These are phyloP conservation scores for Rhizophagus sp. DNA, from an alignment of 192 early-diverging fungal genomes.

Conservation along the genomic window DNA sequence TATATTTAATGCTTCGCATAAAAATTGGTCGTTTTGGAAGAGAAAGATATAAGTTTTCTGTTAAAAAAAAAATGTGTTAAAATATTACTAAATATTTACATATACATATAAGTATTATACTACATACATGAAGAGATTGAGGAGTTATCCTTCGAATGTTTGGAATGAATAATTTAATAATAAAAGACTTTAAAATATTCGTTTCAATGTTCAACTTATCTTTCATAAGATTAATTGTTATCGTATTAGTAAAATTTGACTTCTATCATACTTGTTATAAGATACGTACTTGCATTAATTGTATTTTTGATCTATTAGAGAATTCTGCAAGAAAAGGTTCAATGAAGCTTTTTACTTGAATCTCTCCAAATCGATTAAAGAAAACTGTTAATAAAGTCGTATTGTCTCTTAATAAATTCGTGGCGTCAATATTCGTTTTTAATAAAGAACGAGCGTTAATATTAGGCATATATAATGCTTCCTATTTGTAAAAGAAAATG, in stretches of 20 bases:
- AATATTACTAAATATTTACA: not conserved
- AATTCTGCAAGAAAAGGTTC: slow-evolving; percentile 5
- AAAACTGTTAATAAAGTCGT: not conserved
- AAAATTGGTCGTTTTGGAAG: not conserved
- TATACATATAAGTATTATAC: not conserved
- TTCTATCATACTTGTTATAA: not conserved
- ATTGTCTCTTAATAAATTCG: not conserved
- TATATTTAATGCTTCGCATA: slow-evolving; percentile 50
- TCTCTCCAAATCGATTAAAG: slow-evolving; percentile 23
- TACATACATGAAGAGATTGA: slow-evolving; percentile 22
- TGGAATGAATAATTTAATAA: slow-evolving; percentile 28
- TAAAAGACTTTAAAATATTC: slow-evolving; percentile 17
- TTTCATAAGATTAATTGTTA: not conserved
- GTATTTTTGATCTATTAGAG: not conserved
- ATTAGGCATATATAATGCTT: slow-evolving; percentile 28
- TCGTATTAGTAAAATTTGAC: not conserved
- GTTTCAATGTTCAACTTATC: slow-evolving; percentile 4
- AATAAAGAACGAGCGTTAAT: slow-evolving; percentile 9
- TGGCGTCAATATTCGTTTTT: slow-evolving; percentile 1
- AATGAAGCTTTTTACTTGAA: not conserved
- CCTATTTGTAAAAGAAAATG: not conserved
- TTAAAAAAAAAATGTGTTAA: too few species aligned
- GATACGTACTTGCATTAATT: not conserved
- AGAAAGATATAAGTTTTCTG: not conserved
- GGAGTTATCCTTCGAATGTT: slow-evolving; percentile 11